Percentiles rank a stretch among this genome's conserved stretches.
phyloP scores from a whole-genome alignment of 345 rosid species.

The Ceriops tagal region DNA sequence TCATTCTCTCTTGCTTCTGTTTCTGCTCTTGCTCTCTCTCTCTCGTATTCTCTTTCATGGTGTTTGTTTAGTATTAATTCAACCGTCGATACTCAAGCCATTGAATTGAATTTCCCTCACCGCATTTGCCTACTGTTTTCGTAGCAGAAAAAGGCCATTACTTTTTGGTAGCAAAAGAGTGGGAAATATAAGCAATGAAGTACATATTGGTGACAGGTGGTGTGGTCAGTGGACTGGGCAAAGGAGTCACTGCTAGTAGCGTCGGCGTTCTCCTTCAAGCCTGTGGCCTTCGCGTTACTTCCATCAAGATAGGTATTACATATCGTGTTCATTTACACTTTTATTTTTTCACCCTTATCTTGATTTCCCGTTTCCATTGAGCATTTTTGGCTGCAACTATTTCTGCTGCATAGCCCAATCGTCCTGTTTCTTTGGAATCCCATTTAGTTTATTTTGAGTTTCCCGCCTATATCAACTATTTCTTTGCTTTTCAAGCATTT shows the following conservation, averaged over 20 bases:
- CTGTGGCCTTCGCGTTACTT: conserved; percentile 32
- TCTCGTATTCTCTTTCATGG: no score
- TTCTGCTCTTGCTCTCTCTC: no score
- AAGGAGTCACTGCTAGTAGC: conserved; percentile 34
- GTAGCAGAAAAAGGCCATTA: background rate
- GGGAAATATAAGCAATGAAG: conserved; percentile 18
- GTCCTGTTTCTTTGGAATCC: background rate
- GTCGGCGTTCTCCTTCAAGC: conserved; percentile 31
- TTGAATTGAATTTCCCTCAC: background rate
- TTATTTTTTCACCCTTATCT: no score
- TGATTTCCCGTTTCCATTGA: background rate
- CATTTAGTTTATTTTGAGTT: background rate
- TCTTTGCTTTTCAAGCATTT: background rate
- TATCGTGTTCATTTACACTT: background rate
- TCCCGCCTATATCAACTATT: background rate
- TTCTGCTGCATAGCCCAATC: background rate
- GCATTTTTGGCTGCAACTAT: no score
- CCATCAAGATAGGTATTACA: conserved; percentile 24
- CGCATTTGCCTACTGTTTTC: background rate
- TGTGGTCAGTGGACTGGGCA: conserved; percentile 33
- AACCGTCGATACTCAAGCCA: no score
- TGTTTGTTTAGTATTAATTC: no score
- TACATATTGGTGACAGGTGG: conserved; percentile 33
- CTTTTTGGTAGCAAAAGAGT: no score
- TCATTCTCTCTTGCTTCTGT: no score